Evolutionary conservation across 768 basidiomycete species (phyloP).

Genomic region (Agaricus subrufescens): DNA sequence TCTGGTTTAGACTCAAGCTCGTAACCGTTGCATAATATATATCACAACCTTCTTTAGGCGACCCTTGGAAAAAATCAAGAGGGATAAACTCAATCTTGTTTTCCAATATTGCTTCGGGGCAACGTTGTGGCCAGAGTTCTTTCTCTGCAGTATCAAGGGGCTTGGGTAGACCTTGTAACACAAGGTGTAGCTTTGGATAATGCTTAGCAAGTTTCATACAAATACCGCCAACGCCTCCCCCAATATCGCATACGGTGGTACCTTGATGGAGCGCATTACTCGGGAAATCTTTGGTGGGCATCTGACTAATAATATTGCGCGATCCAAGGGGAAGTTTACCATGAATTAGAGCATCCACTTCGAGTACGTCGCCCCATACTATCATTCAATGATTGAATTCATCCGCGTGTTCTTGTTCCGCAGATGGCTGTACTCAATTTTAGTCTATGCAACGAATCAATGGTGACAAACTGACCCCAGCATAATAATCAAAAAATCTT

Average conservation of each 20-base stretch:
- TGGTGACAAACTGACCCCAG: constrained; percentile 9
- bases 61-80: constrained; percentile 35
- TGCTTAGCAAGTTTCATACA: constrained; percentile 25
- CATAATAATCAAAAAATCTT: constrained; percentile 20
- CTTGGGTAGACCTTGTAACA: constrained; percentile 31
- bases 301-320: neutral
- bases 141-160: constrained; percentile 25
- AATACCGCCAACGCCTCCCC: constrained; percentile 32
- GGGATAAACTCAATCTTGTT: constrained; percentile 29
- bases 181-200: constrained; percentile 27
- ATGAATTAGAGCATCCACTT: constrained; percentile 22
- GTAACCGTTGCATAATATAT: constrained; percentile 36
- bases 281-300: constrained; percentile 22
- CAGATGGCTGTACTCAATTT: neutral
- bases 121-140: constrained; percentile 29
- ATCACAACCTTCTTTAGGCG: constrained; percentile 29
- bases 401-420: constrained; percentile 12
- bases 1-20: neutral
- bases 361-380: constrained; percentile 26
- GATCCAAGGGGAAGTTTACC: constrained; percentile 14
- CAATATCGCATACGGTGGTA: constrained; percentile 33
- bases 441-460: neutral
- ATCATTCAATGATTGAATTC: constrained; percentile 30
- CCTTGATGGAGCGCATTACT: constrained; percentile 23
- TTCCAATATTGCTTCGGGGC: constrained; percentile 30